Base-by-base conservation (phyloP, 83 land plant genomes). In the Larix sibirica region DNA sequence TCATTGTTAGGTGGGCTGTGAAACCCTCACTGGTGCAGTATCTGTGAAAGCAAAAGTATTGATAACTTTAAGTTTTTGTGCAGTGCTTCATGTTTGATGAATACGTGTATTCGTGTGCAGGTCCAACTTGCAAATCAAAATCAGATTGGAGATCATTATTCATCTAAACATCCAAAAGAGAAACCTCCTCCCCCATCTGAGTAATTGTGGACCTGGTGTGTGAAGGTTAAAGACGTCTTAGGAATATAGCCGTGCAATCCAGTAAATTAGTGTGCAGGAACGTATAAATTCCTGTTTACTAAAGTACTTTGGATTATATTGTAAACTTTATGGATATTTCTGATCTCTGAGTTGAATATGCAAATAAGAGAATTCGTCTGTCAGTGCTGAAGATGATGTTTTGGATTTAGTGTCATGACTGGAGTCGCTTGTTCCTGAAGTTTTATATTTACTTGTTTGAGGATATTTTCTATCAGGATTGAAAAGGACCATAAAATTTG, bases 141-240 rank as follows among this genome's bases (percentile, higher is more conserved):
- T 60, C 95, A 93, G 83, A 83, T 93, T 13, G 86, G 23, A 23
- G 95, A 93, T 87, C 95, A 93, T 76, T 93, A 86, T 82, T 85
- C 88, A 0, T 93, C 95, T 56, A 93, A 93, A 84, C 95, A 93
- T 82, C 95, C 95, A 66, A 93, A 93, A 80, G 95, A 93, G 88
- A 87, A 81, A 20, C 84, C 89, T 2, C 89, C 91, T 73, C 14
- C 3, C 2, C 28, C 47, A 73, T 73, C 77, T 44, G 56, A 73
- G 23, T 73, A 73, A 42, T 3, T n/a, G 21, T 44, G 77, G 40
- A 42, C 40, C 18, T 44, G 23, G n/a, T 73, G 26, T 73, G 28
- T 73, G 56, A 44, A 24, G 14, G 58, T 73, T 40, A 73, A 73
- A 40, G 40, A 42, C 16, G 21, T n/a, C n/a, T 73, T n/a, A 23